phyloP scores from a whole-genome alignment of 2,329 filamentous ascomycete genomes.

The Paecilomyces variotii region DNA sequence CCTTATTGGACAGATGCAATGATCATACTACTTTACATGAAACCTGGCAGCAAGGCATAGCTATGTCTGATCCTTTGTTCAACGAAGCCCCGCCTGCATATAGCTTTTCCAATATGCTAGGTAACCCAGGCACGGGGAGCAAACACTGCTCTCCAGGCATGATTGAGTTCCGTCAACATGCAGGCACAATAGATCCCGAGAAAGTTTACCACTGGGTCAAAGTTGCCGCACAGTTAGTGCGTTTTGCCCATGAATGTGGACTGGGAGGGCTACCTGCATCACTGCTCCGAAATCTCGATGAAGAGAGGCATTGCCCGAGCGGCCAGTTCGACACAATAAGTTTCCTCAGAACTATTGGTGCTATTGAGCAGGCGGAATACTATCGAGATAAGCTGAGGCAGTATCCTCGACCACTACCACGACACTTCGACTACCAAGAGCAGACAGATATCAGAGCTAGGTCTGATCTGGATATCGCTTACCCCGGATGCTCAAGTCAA shows the following conservation, averaged over 20 bases:
- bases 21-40: constrained; percentile 2
- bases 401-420: not conserved
- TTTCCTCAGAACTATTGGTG: constrained; percentile 3
- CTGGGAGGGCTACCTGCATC: constrained; percentile 1
- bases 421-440: not conserved
- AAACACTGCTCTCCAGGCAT: constrained; percentile 7
- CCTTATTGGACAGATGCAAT: constrained; percentile 3
- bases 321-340: not conserved
- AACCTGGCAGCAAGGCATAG: constrained; percentile 5
- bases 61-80: not conserved
- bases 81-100: not conserved
- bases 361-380: constrained; percentile 3
- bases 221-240: constrained; percentile 11
- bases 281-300: not conserved
- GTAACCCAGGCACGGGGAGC: not conserved
- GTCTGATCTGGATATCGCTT: not conserved
- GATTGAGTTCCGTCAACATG: constrained; percentile 23
- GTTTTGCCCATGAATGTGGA: constrained; percentile 5
- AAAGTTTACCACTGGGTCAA: constrained; percentile 20
- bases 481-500: not conserved
- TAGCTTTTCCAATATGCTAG: constrained; percentile 1
- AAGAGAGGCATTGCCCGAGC: not conserved
- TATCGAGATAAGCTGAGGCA: not conserved
- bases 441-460: not conserved
- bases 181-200: constrained; percentile 12